Base-by-base conservation (phyloP, 352 stramenopile genomes). In the Phytophthora meadii region DNA sequence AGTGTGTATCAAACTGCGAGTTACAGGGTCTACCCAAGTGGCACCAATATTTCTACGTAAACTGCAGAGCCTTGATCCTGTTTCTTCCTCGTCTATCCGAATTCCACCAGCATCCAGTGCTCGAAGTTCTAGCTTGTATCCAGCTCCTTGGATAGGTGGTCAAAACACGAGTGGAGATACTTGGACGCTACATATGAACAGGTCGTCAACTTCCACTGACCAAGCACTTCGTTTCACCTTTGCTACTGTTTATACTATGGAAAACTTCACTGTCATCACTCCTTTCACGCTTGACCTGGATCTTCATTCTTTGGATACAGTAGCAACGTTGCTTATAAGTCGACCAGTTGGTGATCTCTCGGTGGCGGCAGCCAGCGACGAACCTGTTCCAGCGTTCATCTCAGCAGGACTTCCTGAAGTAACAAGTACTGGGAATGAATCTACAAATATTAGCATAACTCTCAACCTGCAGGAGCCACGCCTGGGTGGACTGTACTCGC, bases 31-130 rank as follows among this genome's bases (percentile, higher is more conserved):
- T 8, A 34, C 14, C 6, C 42, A 55, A 22, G 19, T 47, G 9
- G 17, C 52, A 4, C 52, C 52, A 14, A 57, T 68, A 36, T 68
- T 53, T 63, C 52, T 68, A 14, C 60, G 60, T 17, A 63, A 39
- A 9, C 34, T 68, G 5, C 52, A 62, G 32, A 63, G 44, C 5
- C 36, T 62, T 36, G 12, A 42, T 2, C n/a, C 44, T 1, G 12
- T 61, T 25, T 1, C 19, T 8, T 62, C 60, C 15, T 45, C 52
- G 8, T 53, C 51, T 27, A 52, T 68, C 11, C 25, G 7, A 22
- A 37, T 68, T 28, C 52, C 60, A 15, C 36, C 27, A 17, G 14
- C 5, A 9, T 12, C 11, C 17, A 12, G 11, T 9, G 14, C 17
- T 36, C 34, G 34, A 51, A 56, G 12, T 19, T 28, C 34, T 11